Base-by-base conservation (phyloP, 2,329 filamentous ascomycete species). In the Colletotrichum sp. region DNA sequence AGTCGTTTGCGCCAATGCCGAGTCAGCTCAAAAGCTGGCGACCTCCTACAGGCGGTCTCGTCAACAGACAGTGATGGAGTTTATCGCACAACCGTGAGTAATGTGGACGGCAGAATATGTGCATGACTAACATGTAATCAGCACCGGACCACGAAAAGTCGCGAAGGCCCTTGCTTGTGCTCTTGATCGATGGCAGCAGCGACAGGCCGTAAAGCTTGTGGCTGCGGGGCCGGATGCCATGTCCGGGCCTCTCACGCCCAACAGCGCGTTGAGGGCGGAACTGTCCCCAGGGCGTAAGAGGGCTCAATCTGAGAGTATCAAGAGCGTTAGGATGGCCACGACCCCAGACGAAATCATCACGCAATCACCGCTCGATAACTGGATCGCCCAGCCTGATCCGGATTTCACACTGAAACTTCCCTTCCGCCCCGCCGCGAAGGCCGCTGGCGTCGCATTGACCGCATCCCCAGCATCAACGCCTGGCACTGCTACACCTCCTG, bases 1-100 rank as follows among this genome's bases (percentile, higher is more conserved):
- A 2, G 77, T 80, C 9, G 76, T 80, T 8, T 80, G 78, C 55
- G 32, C 74, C 12, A 78, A 79, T 52, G 78, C 79, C 15, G 71
- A 74, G 30, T 72, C 77, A 3, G 76, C 77, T 12, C 69, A 77
- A 68, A 77, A 79, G 26, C 60, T 78, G 3, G 72, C 76, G 18
- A 66, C 66, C 3, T 71, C 76, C 8, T 70, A 74, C 34, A 70
- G 67, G 6, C 66, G 70, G 5, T 72, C 76, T 7, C 69, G 69
- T 3, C 44, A 67, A 3, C 39, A 71, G 3, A 59, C 62, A 3
- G 77, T 79, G 30, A 78, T 79, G 67, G 79, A 80, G 60, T 78
- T 80, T 9, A 76, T 80, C 12, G 76, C 78, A 8, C 79, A 80
- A 26, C 79, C 79, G 79, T 80, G 60, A 71, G 79, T 77, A n/a